Conservation (phyloP, 1,139 yeast species). For the Suhomyces taliae region DNA sequence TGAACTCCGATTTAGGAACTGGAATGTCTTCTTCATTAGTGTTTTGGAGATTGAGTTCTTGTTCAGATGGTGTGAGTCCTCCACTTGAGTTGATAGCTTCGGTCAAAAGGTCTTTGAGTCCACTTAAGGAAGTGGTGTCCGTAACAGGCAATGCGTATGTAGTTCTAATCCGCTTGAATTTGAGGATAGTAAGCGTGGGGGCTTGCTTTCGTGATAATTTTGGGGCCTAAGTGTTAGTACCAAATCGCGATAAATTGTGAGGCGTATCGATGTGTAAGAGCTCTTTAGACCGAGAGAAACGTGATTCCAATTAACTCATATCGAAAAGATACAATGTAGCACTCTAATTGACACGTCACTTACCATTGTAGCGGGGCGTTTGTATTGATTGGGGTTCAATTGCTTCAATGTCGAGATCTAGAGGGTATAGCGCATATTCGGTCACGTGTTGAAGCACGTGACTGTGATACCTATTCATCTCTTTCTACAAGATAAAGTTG, state of each 20-base stretch:
- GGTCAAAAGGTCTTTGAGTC: constrained; percentile 33
- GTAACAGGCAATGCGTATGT: constrained; percentile 46
- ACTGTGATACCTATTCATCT: background rate
- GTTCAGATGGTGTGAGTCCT: constrained; percentile 35
- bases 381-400: too few species aligned
- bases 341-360: too few species aligned
- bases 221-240: constrained; percentile 26
- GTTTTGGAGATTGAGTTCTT: constrained; percentile 13
- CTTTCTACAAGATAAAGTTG: background rate
- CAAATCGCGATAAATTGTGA: too few species aligned
- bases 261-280: too few species aligned
- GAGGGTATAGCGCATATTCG: background rate
- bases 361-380: too few species aligned
- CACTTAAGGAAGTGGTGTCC: constrained; percentile 20
- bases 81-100: constrained; percentile 48
- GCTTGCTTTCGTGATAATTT: constrained; percentile 18
- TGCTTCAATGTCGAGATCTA: too few species aligned
- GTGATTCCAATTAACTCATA: too few species aligned
- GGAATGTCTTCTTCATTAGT: constrained; percentile 23
- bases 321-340: too few species aligned
- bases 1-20: constrained; percentile 32
- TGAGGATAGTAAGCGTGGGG: constrained; percentile 32
- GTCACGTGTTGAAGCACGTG: constrained; percentile 1
- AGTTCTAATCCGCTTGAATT: constrained; percentile 42
- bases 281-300: too few species aligned